These are phyloP conservation scores for Pelargonium myrrhifolium DNA, from an alignment of 441 rosid species.

Conservation along the genomic window DNA sequence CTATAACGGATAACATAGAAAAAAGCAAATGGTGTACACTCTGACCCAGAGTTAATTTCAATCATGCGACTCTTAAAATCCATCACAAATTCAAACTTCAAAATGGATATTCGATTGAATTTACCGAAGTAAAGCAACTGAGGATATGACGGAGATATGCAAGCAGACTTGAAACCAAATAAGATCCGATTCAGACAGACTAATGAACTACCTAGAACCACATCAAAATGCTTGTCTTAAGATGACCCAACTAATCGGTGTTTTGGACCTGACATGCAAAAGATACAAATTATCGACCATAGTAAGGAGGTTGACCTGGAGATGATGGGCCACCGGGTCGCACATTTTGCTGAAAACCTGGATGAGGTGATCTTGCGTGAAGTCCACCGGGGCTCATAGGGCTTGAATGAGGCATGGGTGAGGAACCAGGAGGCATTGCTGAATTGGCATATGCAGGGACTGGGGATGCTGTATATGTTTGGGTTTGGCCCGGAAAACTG, in stretches of 20 bases:
- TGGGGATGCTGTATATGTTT: conserved; percentile 25
- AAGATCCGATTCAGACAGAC: neutral
- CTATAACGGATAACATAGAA: no score
- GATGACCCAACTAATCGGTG: neutral
- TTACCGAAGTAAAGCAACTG: neutral
- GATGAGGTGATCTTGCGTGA: conserved; percentile 23
- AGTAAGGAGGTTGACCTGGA: conserved; percentile 43
- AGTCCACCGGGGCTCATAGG: conserved; percentile 25
- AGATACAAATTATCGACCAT: conserved; percentile 30
- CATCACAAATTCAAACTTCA: neutral
- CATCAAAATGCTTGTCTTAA: neutral
- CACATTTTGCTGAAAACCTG: conserved; percentile 31
- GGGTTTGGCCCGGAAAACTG: conserved; percentile 30
- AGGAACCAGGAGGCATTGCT: conserved; percentile 35
- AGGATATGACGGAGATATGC: neutral
- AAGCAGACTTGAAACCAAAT: neutral
- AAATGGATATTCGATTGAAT: neutral
- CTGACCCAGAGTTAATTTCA: no score
- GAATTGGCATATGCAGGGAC: conserved; percentile 28
- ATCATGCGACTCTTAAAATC: no score
- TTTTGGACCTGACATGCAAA: conserved; percentile 7
- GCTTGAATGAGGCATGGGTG: conserved; percentile 34
- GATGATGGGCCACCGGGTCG: conserved; percentile 34
- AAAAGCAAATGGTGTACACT: no score
- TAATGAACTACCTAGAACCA: neutral